Percentiles rank a stretch among this genome's conserved stretches.
phyloP scores from a whole-genome alignment of 2,329 filamentous ascomycete genomes.

The Alternaria sp. region DNA sequence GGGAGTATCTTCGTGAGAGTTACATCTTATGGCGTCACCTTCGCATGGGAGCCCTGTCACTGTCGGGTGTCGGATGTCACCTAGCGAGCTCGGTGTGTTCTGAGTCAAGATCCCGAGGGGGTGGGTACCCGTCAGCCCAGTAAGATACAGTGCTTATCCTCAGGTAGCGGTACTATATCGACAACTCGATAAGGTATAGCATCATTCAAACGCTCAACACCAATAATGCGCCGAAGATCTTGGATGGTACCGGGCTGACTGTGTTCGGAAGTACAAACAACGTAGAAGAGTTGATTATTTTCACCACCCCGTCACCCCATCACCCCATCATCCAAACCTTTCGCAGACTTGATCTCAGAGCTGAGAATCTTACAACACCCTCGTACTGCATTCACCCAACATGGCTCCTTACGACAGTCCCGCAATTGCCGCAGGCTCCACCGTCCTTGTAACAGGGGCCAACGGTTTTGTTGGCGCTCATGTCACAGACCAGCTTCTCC shows the following conservation, averaged over 20 bases:
- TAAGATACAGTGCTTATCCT: not conserved
- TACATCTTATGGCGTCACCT: not conserved
- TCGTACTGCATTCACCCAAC: not conserved
- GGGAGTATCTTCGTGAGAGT: not conserved
- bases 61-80: not conserved
- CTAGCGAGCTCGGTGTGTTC: conserved; percentile 2
- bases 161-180: not conserved
- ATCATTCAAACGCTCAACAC: not conserved
- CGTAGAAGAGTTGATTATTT: not conserved
- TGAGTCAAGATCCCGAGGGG: not conserved
- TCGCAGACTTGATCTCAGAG: not conserved
- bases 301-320: not conserved
- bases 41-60: not conserved
- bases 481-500: conserved; percentile 39
- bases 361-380: not conserved
- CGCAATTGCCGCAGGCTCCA: conserved; percentile 21
- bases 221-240: conserved; percentile 4
- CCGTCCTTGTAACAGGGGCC: conserved; percentile 39
- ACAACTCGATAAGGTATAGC: not conserved
- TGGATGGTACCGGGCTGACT: not conserved
- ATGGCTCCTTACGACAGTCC: conserved; percentile 6
- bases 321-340: not conserved
- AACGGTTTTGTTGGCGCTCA: conserved; percentile 43
- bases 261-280: not conserved
- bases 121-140: not conserved